These are phyloP conservation scores for Lactarius hengduanensis DNA, from an alignment of 768 basidiomycete genomes.

Conservation along the genomic window DNA sequence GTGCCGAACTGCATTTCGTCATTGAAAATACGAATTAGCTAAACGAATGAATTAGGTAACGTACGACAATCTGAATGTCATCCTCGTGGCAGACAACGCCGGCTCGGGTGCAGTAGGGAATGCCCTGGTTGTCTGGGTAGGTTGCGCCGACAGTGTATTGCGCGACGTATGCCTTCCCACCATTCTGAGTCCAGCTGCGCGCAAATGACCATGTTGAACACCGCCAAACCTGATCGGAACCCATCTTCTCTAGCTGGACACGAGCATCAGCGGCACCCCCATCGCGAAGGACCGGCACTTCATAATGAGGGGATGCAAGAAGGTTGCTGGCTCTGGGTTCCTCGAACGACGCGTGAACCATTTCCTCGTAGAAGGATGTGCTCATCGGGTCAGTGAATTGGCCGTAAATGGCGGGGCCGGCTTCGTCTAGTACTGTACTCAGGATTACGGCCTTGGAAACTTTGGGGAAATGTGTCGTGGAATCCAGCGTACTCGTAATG, in stretches of 20 bases:
- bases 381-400: conserved; percentile 43
- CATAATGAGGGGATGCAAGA: conserved; percentile 49
- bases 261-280: conserved; percentile 49
- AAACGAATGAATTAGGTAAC: conserved; percentile 32
- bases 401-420: conserved; percentile 57
- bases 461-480: conserved; percentile 55
- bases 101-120: conserved; percentile 53
- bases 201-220: conserved; percentile 73
- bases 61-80: conserved; percentile 75
- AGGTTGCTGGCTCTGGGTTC: conserved; percentile 43
- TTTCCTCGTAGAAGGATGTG: conserved; percentile 38
- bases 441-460: conserved; percentile 67
- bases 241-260: conserved; percentile 53
- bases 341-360: conserved; percentile 50
- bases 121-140: conserved; percentile 62
- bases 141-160: conserved; percentile 63
- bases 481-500: conserved; percentile 64
- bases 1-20: conserved; percentile 47
- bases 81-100: conserved; percentile 77
- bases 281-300: conserved; percentile 33
- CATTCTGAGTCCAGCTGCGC: conserved; percentile 60
- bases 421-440: conserved; percentile 72
- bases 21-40: conserved; percentile 36
- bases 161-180: conserved; percentile 68
- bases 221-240: conserved; percentile 69